Percentiles rank a stretch among this genome's conserved stretches.
These are phyloP conservation scores for Blepharisma stoltei DNA, from an alignment of 73 alveolate species.

Conservation along the genomic window DNA sequence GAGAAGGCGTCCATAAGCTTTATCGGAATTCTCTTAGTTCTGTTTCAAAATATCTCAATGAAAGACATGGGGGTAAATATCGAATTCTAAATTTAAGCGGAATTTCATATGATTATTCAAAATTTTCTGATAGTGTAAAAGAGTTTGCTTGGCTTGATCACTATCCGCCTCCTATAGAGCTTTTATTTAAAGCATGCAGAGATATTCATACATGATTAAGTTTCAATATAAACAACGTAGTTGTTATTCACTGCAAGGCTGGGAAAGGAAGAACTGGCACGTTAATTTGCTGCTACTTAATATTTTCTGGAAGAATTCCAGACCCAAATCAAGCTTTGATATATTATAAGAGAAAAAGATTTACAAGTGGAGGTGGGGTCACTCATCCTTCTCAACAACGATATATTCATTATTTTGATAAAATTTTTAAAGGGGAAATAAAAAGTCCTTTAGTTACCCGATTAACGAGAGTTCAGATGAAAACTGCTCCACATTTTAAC, in stretches of 20 bases:
- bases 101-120: slow-evolving; percentile 46
- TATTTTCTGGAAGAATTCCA: slow-evolving; percentile 54
- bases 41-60: slow-evolving; percentile 42
- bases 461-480: background rate
- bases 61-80: slow-evolving; percentile 47
- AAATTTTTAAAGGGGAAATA: background rate
- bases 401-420: slow-evolving; percentile 51
- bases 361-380: slow-evolving; percentile 56
- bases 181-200: slow-evolving; percentile 67
- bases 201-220: slow-evolving; percentile 64
- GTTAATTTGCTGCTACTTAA: slow-evolving; percentile 78
- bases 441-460: background rate
- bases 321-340: slow-evolving; percentile 49
- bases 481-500: background rate
- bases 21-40: slow-evolving; percentile 37
- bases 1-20: slow-evolving; percentile 60
- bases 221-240: slow-evolving; percentile 54
- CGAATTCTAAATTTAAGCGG: slow-evolving; percentile 64
- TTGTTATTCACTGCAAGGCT: slow-evolving; percentile 85
- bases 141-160: slow-evolving; percentile 82
- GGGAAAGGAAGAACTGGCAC: slow-evolving; percentile 95
- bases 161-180: slow-evolving; percentile 76
- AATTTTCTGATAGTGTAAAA: slow-evolving; percentile 54
- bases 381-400: slow-evolving; percentile 59
- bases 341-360: slow-evolving; percentile 21